phyloP scores from a whole-genome alignment of 1,284 basidiomycete species.

The Fomitopsis betulina region DNA sequence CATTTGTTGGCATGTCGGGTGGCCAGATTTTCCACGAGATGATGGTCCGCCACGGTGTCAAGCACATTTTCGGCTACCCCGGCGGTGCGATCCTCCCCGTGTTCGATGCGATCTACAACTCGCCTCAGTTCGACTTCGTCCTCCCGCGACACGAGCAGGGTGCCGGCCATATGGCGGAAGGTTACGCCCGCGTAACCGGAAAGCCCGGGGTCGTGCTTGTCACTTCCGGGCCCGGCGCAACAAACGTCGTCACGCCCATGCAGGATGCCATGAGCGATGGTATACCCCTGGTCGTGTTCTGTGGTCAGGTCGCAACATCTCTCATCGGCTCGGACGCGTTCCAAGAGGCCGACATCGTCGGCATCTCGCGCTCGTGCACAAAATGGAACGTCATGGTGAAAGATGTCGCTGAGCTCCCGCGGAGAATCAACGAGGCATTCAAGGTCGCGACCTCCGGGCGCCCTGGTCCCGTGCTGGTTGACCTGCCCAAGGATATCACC shows the following conservation, averaged over 20 bases:
- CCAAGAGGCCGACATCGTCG: conserved; percentile 96
- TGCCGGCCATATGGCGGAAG: conserved; percentile 98
- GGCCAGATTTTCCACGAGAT: conserved; percentile 99
- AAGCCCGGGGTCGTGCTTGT: conserved; percentile 98
- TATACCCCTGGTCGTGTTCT: conserved; percentile 92
- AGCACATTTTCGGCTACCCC: conserved; percentile 97
- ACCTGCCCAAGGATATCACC: conserved; percentile 97
- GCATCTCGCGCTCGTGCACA: conserved; percentile 95
- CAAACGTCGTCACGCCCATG: conserved; percentile 97
- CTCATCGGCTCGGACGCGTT: conserved; percentile 97
- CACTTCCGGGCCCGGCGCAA: conserved; percentile 96
- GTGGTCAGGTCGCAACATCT: conserved; percentile 97
- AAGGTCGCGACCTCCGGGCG: conserved; percentile 97
- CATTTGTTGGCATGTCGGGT: conserved; percentile 92
- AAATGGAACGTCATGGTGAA: conserved; percentile 99
- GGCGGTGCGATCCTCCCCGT: conserved; percentile 98
- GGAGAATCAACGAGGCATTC: conserved; percentile 98
- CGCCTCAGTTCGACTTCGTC: conserved; percentile 92
- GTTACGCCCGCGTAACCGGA: conserved; percentile 96
- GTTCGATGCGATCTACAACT: conserved; percentile 98
- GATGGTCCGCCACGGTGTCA: conserved; percentile 97
- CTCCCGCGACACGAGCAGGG: conserved; percentile 97
- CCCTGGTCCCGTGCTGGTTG: conserved; percentile 95
- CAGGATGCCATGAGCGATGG: conserved; percentile 97
- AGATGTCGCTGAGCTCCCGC: conserved; percentile 90